phyloP scores from a whole-genome alignment of 2,329 filamentous ascomycete species.

The Pestalotiopsis sp. region DNA sequence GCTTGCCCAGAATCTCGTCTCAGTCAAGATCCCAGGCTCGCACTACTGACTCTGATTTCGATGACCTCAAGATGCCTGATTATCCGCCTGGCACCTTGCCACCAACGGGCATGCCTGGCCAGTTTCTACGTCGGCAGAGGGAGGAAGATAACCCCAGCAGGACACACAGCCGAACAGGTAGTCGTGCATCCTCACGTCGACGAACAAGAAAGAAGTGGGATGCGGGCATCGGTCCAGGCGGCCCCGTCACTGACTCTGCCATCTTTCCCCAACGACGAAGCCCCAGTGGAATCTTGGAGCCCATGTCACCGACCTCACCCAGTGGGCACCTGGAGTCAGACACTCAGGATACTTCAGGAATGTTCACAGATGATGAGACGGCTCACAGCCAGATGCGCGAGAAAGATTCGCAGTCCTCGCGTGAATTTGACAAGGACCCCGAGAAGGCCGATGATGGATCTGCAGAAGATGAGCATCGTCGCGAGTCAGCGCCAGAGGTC shows the following conservation, averaged over 20 bases:
- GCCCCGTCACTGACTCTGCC: conserved; percentile 86
- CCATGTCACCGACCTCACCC: conserved; percentile 28
- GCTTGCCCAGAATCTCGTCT: conserved; percentile 73
- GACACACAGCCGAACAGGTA: conserved; percentile 45
- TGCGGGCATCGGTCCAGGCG: conserved; percentile 75
- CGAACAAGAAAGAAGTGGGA: conserved; percentile 71
- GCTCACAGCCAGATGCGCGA: conserved; percentile 3
- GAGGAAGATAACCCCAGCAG: conserved; percentile 68
- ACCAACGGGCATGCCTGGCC: conserved; percentile 70
- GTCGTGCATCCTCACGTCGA: conserved; percentile 62
- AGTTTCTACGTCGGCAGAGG: conserved; percentile 80
- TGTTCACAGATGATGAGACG: conserved; percentile 9
- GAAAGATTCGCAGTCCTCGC: conserved; percentile 3
- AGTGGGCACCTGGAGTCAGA: conserved; percentile 19
- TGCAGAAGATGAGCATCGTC: conserved; percentile 8
- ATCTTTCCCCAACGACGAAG: conserved; percentile 69
- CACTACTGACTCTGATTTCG: conserved; percentile 73
- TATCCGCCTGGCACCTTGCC: conserved; percentile 73
- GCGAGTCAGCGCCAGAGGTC: conserved; percentile 36
- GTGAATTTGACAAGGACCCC: conserved; percentile 22
- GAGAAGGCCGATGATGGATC: conserved; percentile 29
- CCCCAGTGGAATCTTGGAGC: conserved; percentile 33
- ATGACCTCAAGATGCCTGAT: conserved; percentile 62
- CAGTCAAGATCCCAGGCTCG: conserved; percentile 80
- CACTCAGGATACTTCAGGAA: conserved; percentile 28